These are phyloP conservation scores for Diaporthe helianthi DNA, from an alignment of 2,329 filamentous ascomycete species.

Conservation along the genomic window DNA sequence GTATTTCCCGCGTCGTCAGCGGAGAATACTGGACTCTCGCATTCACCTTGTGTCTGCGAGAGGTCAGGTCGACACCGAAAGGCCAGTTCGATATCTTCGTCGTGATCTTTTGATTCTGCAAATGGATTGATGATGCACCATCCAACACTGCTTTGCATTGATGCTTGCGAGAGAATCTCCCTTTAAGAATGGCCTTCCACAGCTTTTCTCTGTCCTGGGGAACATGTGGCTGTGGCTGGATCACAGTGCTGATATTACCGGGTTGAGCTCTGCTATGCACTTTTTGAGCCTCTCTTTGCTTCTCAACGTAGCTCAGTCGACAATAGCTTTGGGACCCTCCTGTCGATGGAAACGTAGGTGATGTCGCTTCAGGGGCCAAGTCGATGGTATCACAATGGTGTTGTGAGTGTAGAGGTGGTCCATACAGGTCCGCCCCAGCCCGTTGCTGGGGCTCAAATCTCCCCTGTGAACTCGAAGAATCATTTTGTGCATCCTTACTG, in stretches of 20 bases:
- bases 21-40: neutral
- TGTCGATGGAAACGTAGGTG: neutral
- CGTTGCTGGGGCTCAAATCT: neutral
- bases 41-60: too few relatives aligned
- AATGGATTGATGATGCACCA: neutral
- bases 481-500: neutral
- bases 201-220: neutral
- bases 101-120: neutral
- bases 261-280: neutral
- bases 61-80: neutral
- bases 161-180: neutral
- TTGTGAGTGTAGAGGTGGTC: neutral
- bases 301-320: neutral
- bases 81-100: neutral
- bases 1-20: neutral
- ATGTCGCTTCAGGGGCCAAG: neutral
- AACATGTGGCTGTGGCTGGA: neutral
- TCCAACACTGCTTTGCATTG: neutral
- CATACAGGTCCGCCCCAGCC: neutral
- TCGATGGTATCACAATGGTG: neutral
- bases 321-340: rapidly evolving
- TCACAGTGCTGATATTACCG: neutral
- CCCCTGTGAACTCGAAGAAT: neutral
- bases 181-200: neutral
- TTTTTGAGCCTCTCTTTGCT: neutral